Conservation (phyloP, 176 grass and related monocot species). For the Triticum turgidum region DNA sequence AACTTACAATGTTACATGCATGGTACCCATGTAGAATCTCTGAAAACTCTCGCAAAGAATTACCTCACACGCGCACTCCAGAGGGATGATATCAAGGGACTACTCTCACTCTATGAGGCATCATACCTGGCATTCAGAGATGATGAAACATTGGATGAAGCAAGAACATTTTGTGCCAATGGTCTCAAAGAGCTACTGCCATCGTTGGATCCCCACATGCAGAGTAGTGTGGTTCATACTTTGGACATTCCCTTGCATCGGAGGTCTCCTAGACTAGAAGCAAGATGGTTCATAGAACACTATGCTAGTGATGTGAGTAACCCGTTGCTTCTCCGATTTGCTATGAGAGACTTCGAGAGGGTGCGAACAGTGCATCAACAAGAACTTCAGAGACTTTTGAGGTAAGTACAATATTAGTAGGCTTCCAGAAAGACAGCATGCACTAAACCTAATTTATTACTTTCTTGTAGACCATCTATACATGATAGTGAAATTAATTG, state of each 20-base stretch:
- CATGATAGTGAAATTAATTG: too few species aligned
- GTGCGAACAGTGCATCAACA: constrained; percentile 18
- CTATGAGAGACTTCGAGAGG: constrained; percentile 25
- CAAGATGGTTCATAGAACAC: constrained; percentile 24
- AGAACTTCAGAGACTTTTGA: constrained; percentile 10
- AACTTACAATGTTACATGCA: too few species aligned
- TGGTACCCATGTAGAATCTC: too few species aligned
- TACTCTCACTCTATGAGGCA: constrained; percentile 32
- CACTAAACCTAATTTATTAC: too few species aligned
- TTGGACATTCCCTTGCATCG: constrained; percentile 12
- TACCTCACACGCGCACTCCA: too few species aligned
- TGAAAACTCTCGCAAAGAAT: too few species aligned
- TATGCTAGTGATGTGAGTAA: background rate
- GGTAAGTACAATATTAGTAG: background rate
- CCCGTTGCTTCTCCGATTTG: background rate
- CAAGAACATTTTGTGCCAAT: background rate
- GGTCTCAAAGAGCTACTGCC: background rate
- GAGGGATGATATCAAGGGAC: background rate
- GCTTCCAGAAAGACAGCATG: too few species aligned
- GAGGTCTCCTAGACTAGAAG: constrained; percentile 16
- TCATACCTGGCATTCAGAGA: constrained; percentile 25
- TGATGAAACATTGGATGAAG: constrained; percentile 25
- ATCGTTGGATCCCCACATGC: background rate
- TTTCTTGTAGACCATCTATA: too few species aligned
- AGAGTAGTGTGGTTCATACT: background rate